These are phyloP conservation scores for Citrus glauca DNA, from an alignment of 345 rosid species.

Conservation along the genomic window DNA sequence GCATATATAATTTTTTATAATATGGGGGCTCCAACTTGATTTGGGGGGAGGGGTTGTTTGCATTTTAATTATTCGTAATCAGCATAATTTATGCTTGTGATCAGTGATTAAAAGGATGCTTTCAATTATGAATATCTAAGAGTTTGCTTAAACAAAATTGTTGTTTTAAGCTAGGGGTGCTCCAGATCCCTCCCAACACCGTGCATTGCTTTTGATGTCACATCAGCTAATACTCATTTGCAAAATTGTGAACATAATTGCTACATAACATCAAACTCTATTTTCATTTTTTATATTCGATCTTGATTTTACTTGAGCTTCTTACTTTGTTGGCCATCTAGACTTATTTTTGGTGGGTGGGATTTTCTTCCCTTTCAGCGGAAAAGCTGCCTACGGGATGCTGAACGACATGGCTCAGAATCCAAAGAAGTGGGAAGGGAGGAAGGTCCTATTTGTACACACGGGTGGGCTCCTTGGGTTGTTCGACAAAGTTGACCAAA, in stretches of 20 bases:
- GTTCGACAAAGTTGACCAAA: constrained; percentile 75
- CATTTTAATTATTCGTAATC: neutral
- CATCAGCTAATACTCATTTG: neutral
- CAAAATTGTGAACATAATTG: neutral
- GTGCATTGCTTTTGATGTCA: too few relatives aligned
- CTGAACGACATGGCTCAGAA: constrained; percentile 70
- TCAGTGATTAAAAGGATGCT: neutral
- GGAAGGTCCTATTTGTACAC: constrained; percentile 76
- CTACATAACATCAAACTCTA: neutral
- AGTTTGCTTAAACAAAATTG: too few relatives aligned
- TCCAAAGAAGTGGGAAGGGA: constrained; percentile 78
- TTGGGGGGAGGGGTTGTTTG: neutral
- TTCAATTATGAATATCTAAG: neutral
- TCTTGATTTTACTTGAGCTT: neutral
- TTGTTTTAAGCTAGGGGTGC: neutral
- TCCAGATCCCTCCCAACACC: too few relatives aligned
- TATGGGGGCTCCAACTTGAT: neutral
- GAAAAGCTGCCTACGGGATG: constrained; percentile 84
- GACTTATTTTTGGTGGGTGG: neutral
- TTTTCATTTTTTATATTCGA: neutral
- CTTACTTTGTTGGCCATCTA: neutral
- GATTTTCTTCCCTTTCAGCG: constrained; percentile 34
- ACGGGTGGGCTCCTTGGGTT: constrained; percentile 84
- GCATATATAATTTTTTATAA: neutral
- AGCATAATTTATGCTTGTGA: too few relatives aligned